Evolutionary conservation across 257 asterid species (phyloP).

Genomic region (Datura wrightii): DNA sequence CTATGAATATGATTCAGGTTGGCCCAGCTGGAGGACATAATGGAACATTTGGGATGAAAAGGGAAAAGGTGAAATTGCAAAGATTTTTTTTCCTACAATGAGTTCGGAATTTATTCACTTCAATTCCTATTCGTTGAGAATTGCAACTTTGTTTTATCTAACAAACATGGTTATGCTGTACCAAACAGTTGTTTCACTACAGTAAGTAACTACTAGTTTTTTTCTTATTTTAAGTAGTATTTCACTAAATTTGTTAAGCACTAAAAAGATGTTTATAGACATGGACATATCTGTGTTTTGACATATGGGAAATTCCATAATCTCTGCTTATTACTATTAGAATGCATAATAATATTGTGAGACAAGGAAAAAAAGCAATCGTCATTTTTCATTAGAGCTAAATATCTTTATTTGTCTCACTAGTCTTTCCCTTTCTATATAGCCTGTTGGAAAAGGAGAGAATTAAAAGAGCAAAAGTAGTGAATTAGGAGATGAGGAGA

Average conservation of each 20-base stretch:
- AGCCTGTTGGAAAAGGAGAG: not conserved
- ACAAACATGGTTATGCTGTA: not conserved
- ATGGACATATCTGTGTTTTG: constrained; percentile 26
- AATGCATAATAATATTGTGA: constrained; percentile 40
- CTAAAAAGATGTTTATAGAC: constrained; percentile 27
- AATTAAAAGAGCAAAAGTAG: not conserved
- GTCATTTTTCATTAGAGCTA: constrained; percentile 1
- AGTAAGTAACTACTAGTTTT: not conserved
- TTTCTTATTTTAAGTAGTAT: no score
- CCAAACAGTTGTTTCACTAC: no score
- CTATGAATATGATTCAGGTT: not conserved
- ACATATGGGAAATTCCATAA: constrained; percentile 34
- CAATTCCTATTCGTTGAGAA: not conserved
- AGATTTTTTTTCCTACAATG: not conserved
- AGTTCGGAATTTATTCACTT: not conserved
- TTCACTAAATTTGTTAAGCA: not conserved
- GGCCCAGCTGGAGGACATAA: not conserved
- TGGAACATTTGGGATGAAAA: not conserved
- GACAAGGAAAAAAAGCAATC: constrained; percentile 38
- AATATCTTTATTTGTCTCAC: not conserved
- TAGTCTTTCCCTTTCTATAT: not conserved
- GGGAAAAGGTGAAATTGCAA: not conserved
- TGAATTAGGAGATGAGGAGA: not conserved
- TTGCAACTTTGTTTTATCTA: not conserved
- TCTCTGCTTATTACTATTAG: constrained; percentile 36